Base-by-base conservation (phyloP, 2,329 filamentous ascomycete genomes). In the Pseudogymnoascus verrucosus region DNA sequence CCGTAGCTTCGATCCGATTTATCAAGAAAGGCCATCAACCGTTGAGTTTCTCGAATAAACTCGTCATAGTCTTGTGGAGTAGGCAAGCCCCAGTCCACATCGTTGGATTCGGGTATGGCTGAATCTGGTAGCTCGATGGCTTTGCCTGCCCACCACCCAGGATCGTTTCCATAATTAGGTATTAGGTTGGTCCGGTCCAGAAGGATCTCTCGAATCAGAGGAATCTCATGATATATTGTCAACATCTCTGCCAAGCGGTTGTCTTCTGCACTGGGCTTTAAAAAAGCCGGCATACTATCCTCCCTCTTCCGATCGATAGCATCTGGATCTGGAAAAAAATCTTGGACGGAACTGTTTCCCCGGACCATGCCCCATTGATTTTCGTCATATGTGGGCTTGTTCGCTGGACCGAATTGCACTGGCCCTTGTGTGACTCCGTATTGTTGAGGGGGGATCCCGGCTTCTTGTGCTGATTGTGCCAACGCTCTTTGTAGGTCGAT, bases 21-120 rank as follows among this genome's bases (percentile, higher is more conserved):
- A 64, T 88, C 85, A 2, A 88, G 77, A 65, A 88, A 87, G 8
- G 84, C 85, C 76, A 88, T 80, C 4, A 88, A 72, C 12, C 85
- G 82, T 67, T 87, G 85, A 1, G 87, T 67, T 70, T 88, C 85
- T 23, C 84, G 78, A 61, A 76, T 73, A 64, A 84, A 76, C 16
- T 77, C 72, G 11, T 78, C 72, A 59, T 72, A 73, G 34, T 68
- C 62, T 36, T 72, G 47, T 34, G 51, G 21, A 40, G 59, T 36
- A 31, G 59, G 36, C 14, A 40, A 16, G 14, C 34, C 61, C 21
- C 67, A 40, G 19, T 57, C 37, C 37, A 26, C 64, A 44, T 65
- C 42, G 37, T 63, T 44, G 59, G 62, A 57, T 11, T 65, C 67
- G 4, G 69, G 64, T 14, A 42, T 21, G 34, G 63, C 62, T 28